A percentile compares a stretch with the other conserved stretches of the same genome.
These are phyloP conservation scores for Fraxinus americana DNA, from an alignment of 257 asterid genomes.

Conservation along the genomic window DNA sequence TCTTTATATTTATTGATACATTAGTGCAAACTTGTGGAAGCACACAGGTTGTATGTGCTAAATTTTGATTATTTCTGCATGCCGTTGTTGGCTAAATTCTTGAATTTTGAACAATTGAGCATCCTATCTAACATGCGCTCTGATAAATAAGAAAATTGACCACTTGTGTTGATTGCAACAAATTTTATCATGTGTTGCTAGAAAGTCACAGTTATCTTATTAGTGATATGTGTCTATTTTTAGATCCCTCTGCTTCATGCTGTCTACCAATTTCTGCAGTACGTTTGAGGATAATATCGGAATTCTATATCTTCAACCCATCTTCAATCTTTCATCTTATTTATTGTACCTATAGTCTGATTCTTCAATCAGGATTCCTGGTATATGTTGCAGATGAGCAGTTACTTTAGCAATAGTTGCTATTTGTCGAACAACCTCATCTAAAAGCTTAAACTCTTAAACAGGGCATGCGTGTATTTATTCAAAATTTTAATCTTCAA, in stretches of 20 bases:
- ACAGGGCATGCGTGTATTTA: neutral
- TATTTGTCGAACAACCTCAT: too few species aligned
- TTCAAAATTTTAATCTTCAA: neutral
- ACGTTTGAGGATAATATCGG: neutral
- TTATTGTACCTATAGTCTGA: neutral
- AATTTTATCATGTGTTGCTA: neutral
- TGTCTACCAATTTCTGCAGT: neutral
- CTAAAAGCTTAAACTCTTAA: too few species aligned
- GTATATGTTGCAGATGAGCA: neutral
- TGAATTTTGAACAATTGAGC: neutral
- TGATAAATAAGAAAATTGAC: neutral
- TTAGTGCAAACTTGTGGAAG: neutral
- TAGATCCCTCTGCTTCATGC: neutral
- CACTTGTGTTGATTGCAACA: neutral
- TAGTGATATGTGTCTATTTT: neutral
- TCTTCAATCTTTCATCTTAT: neutral
- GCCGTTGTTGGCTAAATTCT: neutral
- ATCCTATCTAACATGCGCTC: too few species aligned
- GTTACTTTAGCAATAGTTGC: neutral
- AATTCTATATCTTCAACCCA: neutral
- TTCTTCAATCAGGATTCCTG: neutral
- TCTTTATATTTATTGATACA: neutral
- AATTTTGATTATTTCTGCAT: neutral
- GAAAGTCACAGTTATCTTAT: neutral
- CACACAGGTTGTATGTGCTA: neutral